These are phyloP conservation scores for Closterium sp. DNA, from an alignment of 139 green algal species.

Conservation along the genomic window DNA sequence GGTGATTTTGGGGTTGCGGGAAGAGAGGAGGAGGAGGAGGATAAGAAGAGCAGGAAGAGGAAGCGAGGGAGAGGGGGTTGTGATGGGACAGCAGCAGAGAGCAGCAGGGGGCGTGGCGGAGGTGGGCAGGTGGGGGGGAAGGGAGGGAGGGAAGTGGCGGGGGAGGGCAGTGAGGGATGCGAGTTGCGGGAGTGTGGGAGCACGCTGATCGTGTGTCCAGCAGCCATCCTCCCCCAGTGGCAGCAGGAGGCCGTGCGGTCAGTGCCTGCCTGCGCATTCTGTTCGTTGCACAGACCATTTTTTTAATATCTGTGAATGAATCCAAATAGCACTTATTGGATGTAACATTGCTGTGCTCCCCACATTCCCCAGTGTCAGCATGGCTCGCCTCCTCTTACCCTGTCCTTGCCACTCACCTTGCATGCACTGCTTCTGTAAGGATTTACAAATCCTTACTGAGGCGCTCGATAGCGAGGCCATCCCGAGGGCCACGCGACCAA, in stretches of 20 bases:
- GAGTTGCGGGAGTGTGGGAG: neutral
- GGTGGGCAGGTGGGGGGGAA: neutral
- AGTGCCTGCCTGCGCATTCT: neutral
- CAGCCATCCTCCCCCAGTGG: conserved; percentile 87
- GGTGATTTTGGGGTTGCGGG: too few relatives aligned
- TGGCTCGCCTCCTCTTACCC: too few relatives aligned
- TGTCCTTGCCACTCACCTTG: too few relatives aligned
- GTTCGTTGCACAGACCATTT: neutral
- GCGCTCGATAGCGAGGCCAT: too few relatives aligned
- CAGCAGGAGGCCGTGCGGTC: conserved; percentile 58
- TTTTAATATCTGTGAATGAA: neutral
- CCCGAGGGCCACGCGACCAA: too few relatives aligned
- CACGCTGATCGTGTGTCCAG: conserved; percentile 83
- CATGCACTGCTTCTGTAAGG: too few relatives aligned
- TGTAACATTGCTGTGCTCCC: too few relatives aligned
- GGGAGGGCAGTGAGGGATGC: neutral
- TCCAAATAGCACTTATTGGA: too few relatives aligned
- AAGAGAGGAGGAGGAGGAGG: too few relatives aligned
- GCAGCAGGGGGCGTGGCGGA: neutral
- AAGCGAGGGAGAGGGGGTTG: neutral
- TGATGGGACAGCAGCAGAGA: neutral
- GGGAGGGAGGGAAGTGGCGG: neutral
- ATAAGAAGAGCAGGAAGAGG: neutral
- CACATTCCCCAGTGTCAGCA: too few relatives aligned
- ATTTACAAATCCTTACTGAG: too few relatives aligned